phyloP scores from a whole-genome alignment of 371 early-diverging fungal species.

The Thermomucor indicae-seudaticae region DNA sequence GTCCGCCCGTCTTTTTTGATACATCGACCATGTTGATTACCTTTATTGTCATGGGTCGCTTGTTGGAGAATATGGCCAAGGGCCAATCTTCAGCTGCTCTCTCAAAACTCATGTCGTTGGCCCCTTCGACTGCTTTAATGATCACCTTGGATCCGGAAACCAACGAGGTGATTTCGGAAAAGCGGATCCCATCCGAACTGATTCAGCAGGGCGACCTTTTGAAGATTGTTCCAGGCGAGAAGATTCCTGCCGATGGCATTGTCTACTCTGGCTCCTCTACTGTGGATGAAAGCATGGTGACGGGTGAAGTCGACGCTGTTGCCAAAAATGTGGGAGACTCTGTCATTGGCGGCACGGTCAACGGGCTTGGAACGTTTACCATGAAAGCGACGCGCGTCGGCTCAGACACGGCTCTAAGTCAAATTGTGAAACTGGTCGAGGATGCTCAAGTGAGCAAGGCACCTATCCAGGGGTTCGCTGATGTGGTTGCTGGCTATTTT shows the following conservation, averaged over 20 bases:
- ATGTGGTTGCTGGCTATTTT: slow-evolving; percentile 83
- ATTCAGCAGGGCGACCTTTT: slow-evolving; percentile 82
- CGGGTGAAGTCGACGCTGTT: slow-evolving; percentile 95
- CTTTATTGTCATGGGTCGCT: slow-evolving; percentile 88
- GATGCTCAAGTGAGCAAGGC: slow-evolving; percentile 85
- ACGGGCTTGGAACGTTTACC: slow-evolving; percentile 72
- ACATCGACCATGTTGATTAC: slow-evolving; percentile 87
- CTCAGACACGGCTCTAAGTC: slow-evolving; percentile 75
- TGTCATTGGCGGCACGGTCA: slow-evolving; percentile 94
- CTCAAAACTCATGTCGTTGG: slow-evolving; percentile 80
- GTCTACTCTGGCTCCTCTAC: slow-evolving; percentile 79
- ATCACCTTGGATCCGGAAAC: slow-evolving; percentile 29
- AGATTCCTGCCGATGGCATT: slow-evolving; percentile 91
- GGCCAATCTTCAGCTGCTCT: slow-evolving; percentile 88
- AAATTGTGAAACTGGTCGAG: slow-evolving; percentile 88
- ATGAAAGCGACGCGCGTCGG: slow-evolving; percentile 79
- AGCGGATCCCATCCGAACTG: slow-evolving; percentile 79
- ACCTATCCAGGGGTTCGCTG: slow-evolving; percentile 83
- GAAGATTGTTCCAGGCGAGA: slow-evolving; percentile 90
- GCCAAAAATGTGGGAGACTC: slow-evolving; percentile 61
- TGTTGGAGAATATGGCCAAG: slow-evolving; percentile 92
- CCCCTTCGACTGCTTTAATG: slow-evolving; percentile 65
- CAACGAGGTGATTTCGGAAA: slow-evolving; percentile 52
- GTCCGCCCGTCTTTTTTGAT: slow-evolving; percentile 88
- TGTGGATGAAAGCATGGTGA: slow-evolving; percentile 97